Percentiles rank a stretch among this genome's conserved stretches.
Conservation (phyloP, 2,329 filamentous ascomycete species). For the Sordariomycetes sp. region DNA sequence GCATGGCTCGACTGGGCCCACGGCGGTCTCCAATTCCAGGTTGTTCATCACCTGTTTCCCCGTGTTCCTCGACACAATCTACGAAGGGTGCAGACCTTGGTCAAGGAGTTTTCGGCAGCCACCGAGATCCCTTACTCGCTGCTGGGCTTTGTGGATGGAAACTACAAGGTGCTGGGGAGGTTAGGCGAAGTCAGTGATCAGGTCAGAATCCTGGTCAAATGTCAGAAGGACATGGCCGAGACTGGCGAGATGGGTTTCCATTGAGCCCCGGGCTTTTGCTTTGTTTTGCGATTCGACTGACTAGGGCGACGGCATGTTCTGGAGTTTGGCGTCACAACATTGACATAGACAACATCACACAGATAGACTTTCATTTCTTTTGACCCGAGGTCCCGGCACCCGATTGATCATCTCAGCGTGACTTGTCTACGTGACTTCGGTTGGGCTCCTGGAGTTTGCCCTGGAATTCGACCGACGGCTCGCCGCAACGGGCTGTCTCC, state of each 20-base stretch:
- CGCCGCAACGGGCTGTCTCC: too few relatives aligned
- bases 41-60: constrained; percentile 71
- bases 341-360: too few relatives aligned
- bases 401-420: too few relatives aligned
- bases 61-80: constrained; percentile 73
- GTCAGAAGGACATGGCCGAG: constrained; percentile 39
- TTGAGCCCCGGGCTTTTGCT: too few relatives aligned
- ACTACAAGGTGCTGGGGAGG: constrained; percentile 64
- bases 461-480: too few relatives aligned
- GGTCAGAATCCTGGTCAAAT: constrained; percentile 62
- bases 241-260: constrained; percentile 8
- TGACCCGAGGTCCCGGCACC: too few relatives aligned
- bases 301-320: too few relatives aligned
- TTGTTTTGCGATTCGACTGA: too few relatives aligned
- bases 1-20: constrained; percentile 76
- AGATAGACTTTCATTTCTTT: too few relatives aligned
- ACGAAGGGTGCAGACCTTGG: constrained; percentile 58
- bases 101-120: constrained; percentile 67
- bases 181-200: constrained; percentile 70
- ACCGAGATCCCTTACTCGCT: constrained; percentile 71
- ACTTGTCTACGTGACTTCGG: too few relatives aligned
- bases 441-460: too few relatives aligned
- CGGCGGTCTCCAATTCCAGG: constrained; percentile 75
- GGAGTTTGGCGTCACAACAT: too few relatives aligned
- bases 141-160: constrained; percentile 71